These are phyloP conservation scores for Phytopythium vexans DNA, from an alignment of 352 stramenopile species.

Conservation along the genomic window DNA sequence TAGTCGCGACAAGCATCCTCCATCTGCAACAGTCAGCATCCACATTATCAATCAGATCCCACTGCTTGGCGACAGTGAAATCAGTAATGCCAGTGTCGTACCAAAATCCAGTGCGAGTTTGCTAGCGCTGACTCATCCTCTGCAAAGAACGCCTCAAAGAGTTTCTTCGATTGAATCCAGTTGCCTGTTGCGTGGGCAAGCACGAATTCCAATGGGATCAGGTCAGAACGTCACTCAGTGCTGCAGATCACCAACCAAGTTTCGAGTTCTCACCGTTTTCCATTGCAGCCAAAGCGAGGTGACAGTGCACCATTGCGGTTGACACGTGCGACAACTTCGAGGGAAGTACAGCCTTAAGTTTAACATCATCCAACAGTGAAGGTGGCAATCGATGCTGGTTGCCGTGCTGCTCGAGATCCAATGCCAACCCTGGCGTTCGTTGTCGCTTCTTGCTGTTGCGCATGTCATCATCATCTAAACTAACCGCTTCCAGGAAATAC, in stretches of 20 bases:
- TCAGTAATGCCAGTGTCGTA: not conserved
- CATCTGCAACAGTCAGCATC: conserved; percentile 1
- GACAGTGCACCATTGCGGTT: conserved; percentile 15
- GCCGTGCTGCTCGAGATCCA: not conserved
- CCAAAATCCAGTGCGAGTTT: not conserved
- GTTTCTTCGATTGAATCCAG: conserved; percentile 34
- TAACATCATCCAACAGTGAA: conserved; percentile 18
- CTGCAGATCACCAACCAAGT: too few relatives aligned
- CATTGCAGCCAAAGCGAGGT: conserved; percentile 38
- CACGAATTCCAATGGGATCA: not conserved
- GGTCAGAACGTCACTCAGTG: not conserved
- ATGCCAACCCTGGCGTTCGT: not conserved
- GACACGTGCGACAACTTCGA: conserved; percentile 11
- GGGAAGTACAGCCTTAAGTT: conserved; percentile 16
- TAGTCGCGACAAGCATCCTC: conserved; percentile 29
- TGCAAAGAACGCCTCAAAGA: conserved; percentile 33
- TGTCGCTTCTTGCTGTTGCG: conserved; percentile 12
- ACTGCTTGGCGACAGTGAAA: too few relatives aligned
- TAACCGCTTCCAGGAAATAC: conserved; percentile 24
- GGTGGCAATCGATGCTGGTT: not conserved
- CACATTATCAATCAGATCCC: not conserved
- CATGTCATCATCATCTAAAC: not conserved
- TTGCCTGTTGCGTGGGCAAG: conserved; percentile 11
- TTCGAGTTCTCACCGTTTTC: conserved; percentile 27
- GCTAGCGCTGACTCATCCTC: not conserved